Conservation (phyloP, 2,329 filamentous ascomycete genomes). For the Pleoardoris graminearum region DNA sequence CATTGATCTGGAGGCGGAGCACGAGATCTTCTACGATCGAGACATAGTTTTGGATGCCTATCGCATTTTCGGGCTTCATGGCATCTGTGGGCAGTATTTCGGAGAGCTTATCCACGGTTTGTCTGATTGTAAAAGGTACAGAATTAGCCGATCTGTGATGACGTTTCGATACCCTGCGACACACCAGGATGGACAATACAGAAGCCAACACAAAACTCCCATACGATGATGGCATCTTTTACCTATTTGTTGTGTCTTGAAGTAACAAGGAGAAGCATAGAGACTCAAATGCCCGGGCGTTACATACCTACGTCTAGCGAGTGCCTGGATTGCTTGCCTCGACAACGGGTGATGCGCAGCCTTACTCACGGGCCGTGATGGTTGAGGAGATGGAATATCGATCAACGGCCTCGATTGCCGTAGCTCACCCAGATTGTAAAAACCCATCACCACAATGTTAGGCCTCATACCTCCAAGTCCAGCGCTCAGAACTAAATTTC, state of each 20-base stretch:
- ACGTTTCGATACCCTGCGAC: too few relatives aligned
- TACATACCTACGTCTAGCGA: conserved; percentile 32
- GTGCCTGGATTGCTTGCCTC: conserved; percentile 40
- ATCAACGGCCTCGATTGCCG: conserved; percentile 62
- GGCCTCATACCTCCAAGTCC: conserved; percentile 86
- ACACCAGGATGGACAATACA: too few relatives aligned
- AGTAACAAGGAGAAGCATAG: too few relatives aligned
- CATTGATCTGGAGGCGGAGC: conserved; percentile 77
- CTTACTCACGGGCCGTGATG: conserved; percentile 39
- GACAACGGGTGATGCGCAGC: conserved; percentile 29
- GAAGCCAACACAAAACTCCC: too few relatives aligned
- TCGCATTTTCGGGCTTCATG: conserved; percentile 68
- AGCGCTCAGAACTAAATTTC: conserved; percentile 79
- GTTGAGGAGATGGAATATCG: conserved; percentile 57
- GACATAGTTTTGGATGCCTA: conserved; percentile 74
- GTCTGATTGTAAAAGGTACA: conserved; percentile 40
- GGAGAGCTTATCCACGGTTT: conserved; percentile 53
- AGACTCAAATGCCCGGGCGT: too few relatives aligned
- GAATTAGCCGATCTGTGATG: neutral
- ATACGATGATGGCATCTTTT: too few relatives aligned
- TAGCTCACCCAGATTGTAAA: conserved; percentile 79
- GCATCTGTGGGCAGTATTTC: conserved; percentile 69
- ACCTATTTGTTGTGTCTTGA: too few relatives aligned
- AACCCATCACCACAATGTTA: conserved; percentile 81
- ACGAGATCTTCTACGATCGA: conserved; percentile 82